Base-by-base conservation (phyloP, 2,329 filamentous ascomycete species). In the Torrubiella hemipterigena region DNA sequence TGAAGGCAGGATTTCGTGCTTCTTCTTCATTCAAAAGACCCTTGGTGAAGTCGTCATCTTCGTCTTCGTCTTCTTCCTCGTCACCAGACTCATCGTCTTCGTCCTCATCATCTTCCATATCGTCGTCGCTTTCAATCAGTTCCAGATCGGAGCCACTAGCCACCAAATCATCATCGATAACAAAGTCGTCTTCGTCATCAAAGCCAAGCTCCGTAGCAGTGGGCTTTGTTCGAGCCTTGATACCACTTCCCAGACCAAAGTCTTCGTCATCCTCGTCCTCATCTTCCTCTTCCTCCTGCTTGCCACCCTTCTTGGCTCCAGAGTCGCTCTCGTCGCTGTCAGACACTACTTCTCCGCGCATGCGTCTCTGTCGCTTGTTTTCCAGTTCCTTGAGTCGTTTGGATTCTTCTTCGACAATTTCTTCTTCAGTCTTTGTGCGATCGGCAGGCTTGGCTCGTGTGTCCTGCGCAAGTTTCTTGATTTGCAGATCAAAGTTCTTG, bases 151-250 rank as follows among this genome's bases (percentile, higher is more conserved):
- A 89, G 22, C 77, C 82, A 42, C 78, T 87, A 10, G 86, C 86
- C 20, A 95, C 70, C 12, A 96, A 67, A 47, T 93, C 81, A 39
- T 91, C 83, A 36, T 96, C 89, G 38, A 95, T 77, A 17, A 89
- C 52, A 46, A 96, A 96, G 44, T 95, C 85, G 45, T 96, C 89
- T 50, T 96, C 89, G 43, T 95, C 89, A 41, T 94, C 86, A 20
- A 93, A 78, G 6, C 77, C 82, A 13, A 86, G 54, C 35, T 79
- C 69, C 9, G 69, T 64, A 4, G 67, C 69, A 7, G 72, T 74
- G 19, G 64, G 65, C 16, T 65, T 62, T 32, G 61, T 58, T n/a
- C n/a, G n/a, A n/a, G n/a, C n/a, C 44, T 62, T 70, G 40, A 78
- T 72, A 26, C 74, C 74, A 29, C 55, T 50, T 20, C 75, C 75